phyloP scores from a whole-genome alignment of 2,329 filamentous ascomycete genomes.

The Exophiala sp. region DNA sequence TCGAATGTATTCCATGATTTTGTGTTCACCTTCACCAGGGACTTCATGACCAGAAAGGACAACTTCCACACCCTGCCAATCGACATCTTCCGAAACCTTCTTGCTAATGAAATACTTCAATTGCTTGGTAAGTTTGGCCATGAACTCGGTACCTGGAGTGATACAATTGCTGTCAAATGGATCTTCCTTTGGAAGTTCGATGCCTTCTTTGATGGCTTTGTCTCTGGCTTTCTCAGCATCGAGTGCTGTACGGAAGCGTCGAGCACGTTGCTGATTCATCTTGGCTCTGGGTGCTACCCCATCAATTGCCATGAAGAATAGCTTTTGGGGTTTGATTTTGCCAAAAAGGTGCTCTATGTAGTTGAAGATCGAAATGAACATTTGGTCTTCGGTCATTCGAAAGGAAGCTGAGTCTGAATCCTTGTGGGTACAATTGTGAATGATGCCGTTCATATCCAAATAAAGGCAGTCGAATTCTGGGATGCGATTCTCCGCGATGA shows the following conservation, averaged over 20 bases:
- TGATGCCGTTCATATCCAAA: slow-evolving; percentile 91
- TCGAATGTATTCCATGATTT: slow-evolving; percentile 99
- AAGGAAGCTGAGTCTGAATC: slow-evolving; percentile 89
- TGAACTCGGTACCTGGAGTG: slow-evolving; percentile 92
- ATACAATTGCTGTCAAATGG: slow-evolving; percentile 99
- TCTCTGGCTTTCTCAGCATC: slow-evolving; percentile 87
- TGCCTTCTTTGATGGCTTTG: slow-evolving; percentile 83
- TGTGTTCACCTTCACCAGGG: slow-evolving; percentile 96
- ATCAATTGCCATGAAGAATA: slow-evolving; percentile 99
- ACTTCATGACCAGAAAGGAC: slow-evolving; percentile 97
- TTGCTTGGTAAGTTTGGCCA: slow-evolving; percentile 92
- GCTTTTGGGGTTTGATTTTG: slow-evolving; percentile 96
- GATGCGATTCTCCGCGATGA: slow-evolving; percentile 98
- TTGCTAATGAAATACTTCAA: slow-evolving; percentile 99
- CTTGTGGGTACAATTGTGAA: slow-evolving; percentile 98
- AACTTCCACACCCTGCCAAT: slow-evolving; percentile 96
- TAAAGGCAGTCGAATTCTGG: slow-evolving; percentile 98
- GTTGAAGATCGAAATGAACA: slow-evolving; percentile 99
- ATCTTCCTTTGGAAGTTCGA: slow-evolving; percentile 91
- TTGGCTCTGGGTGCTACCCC: slow-evolving; percentile 96
- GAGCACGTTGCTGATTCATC: slow-evolving; percentile 98
- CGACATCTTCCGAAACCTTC: slow-evolving; percentile 92
- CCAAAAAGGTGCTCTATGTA: slow-evolving; percentile 98
- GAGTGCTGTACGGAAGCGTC: slow-evolving; percentile 89
- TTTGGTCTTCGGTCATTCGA: slow-evolving; percentile 93